Evolutionary conservation across 2,329 filamentous ascomycete genomes (phyloP).

Genomic region (Pseudocercospora eumusae): DNA sequence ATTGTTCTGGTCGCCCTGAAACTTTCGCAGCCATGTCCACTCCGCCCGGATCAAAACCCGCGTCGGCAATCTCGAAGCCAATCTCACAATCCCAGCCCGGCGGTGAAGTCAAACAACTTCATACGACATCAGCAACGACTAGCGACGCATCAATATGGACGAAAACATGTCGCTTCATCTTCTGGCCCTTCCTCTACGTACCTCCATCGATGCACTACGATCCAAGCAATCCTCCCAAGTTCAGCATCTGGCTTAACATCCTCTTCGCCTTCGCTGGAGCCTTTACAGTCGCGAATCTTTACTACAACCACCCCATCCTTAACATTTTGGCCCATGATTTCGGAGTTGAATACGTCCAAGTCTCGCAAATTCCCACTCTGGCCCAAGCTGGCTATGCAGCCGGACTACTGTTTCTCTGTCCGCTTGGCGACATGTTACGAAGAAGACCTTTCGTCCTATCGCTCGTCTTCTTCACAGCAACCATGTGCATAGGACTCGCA

Average conservation of each 20-base stretch:
- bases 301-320: slow-evolving; percentile 78
- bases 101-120: slow-evolving; percentile 9
- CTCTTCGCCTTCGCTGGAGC: slow-evolving; percentile 67
- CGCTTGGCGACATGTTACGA: slow-evolving; percentile 68
- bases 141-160: slow-evolving; percentile 29
- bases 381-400: slow-evolving; percentile 78
- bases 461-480: slow-evolving; percentile 65
- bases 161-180: slow-evolving; percentile 41
- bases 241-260: slow-evolving; percentile 68
- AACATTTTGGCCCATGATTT: slow-evolving; percentile 74
- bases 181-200: slow-evolving; percentile 50
- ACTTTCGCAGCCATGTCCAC: not conserved
- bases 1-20: not conserved
- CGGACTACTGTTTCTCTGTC: slow-evolving; percentile 73
- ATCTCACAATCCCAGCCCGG: slow-evolving; percentile 9
- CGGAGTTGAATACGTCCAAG: slow-evolving; percentile 66
- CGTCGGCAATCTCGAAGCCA: slow-evolving; percentile 5
- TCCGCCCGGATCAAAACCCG: not conserved
- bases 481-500: slow-evolving; percentile 69
- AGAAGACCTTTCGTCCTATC: slow-evolving; percentile 69
- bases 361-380: slow-evolving; percentile 69
- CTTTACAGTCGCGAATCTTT: slow-evolving; percentile 77
- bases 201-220: slow-evolving; percentile 70
- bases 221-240: slow-evolving; percentile 64
- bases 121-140: slow-evolving; percentile 1